phyloP scores from a whole-genome alignment of 192 early-diverging fungal genomes.

The Powellomyces hirtus region DNA sequence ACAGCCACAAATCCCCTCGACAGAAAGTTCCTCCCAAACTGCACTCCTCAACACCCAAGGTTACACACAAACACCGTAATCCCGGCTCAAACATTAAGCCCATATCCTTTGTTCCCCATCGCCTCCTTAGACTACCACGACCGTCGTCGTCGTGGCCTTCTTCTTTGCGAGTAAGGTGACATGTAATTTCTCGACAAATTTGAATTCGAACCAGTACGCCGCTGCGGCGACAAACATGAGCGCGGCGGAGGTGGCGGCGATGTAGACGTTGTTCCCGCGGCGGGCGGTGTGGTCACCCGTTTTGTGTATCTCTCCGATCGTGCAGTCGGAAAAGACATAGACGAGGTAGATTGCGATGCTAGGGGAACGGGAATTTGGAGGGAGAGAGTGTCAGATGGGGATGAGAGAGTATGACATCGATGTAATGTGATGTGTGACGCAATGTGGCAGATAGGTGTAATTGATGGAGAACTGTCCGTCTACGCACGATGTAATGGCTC shows the following conservation, averaged over 20 bases:
- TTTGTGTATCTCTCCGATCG: background rate
- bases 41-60: too few relatives aligned
- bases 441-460: too few relatives aligned
- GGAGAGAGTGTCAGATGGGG: too few relatives aligned
- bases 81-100: too few relatives aligned
- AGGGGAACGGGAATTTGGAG: too few relatives aligned
- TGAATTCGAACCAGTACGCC: background rate
- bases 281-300: background rate
- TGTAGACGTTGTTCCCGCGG: background rate
- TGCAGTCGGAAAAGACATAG: background rate
- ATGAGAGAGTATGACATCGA: too few relatives aligned
- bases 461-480: too few relatives aligned
- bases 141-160: background rate
- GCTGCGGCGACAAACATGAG: background rate
- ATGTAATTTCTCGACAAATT: constrained; percentile 8
- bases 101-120: too few relatives aligned
- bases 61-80: too few relatives aligned
- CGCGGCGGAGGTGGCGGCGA: background rate
- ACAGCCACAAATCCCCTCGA: too few relatives aligned
- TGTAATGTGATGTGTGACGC: too few relatives aligned
- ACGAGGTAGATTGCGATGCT: background rate
- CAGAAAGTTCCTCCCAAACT: too few relatives aligned
- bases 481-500: background rate
- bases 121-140: background rate
- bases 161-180: background rate